Conservation (phyloP, 495 filamentous ascomycete genomes). For the Neurospora terricola region DNA sequence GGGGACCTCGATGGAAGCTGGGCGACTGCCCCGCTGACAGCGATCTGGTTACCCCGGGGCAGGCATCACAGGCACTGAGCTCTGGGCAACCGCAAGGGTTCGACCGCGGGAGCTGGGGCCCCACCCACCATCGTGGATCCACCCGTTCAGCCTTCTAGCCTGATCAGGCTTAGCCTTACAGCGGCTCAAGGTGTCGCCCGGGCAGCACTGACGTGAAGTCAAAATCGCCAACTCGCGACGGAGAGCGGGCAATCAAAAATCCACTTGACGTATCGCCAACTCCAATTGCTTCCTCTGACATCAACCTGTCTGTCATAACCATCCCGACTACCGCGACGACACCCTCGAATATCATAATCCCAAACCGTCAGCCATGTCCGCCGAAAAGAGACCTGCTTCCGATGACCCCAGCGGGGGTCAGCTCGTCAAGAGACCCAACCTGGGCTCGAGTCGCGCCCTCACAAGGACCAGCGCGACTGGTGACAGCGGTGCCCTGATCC, state of each 20-base stretch:
- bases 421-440: conserved; percentile 83
- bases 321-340: not conserved
- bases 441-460: conserved; percentile 52
- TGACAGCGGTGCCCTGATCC: conserved; percentile 62
- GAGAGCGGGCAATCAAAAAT: conserved; percentile 24
- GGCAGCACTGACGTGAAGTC: not conserved
- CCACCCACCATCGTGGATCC: not conserved
- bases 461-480: conserved; percentile 56
- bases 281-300: not conserved
- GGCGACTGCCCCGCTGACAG: not conserved
- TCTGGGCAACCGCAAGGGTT: not conserved
- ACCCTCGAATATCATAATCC: not conserved
- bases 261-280: conserved; percentile 4
- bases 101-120: not conserved
- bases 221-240: conserved; percentile 2
- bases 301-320: not conserved
- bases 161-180: not conserved
- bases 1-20: not conserved
- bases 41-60: not conserved
- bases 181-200: not conserved
- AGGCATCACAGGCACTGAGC: not conserved
- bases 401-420: conserved; percentile 71
- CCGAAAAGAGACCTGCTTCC: conserved; percentile 81
- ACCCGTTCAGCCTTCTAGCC: not conserved
- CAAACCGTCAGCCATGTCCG: conserved; percentile 52